Percentiles rank a stretch among this genome's conserved stretches.
Conservation (phyloP, 2,329 filamentous ascomycete species). For the Fusarium neocosmosporiellum region DNA sequence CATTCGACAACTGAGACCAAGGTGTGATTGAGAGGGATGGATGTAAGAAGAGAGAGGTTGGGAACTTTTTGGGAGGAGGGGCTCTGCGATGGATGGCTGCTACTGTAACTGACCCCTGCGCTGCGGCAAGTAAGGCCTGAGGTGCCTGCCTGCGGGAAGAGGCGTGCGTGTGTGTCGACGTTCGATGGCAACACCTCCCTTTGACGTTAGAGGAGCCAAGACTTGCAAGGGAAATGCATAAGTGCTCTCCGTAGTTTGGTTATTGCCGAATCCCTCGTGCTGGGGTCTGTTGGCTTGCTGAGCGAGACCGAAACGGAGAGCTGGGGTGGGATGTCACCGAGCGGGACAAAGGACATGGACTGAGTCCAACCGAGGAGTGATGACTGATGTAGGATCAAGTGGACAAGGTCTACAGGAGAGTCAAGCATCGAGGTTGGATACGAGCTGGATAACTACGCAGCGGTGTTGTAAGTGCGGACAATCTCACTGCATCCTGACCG, state of each 20-base stretch:
- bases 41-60: slow-evolving; percentile 33
- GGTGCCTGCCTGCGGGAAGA: background rate
- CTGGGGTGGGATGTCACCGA: slow-evolving; percentile 19
- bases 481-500: background rate
- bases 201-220: slow-evolving; percentile 12
- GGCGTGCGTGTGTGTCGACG: background rate
- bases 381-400: background rate
- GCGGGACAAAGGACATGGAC: slow-evolving; percentile 19
- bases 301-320: slow-evolving; percentile 2
- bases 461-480: background rate
- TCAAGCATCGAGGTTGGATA: background rate
- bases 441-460: background rate
- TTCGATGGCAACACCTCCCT: slow-evolving; percentile 26
- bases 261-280: slow-evolving; percentile 27
- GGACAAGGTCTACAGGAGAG: slow-evolving; percentile 21
- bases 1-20: slow-evolving; percentile 20
- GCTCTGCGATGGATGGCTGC: slow-evolving; percentile 25
- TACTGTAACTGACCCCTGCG: slow-evolving; percentile 23
- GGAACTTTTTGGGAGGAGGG: slow-evolving; percentile 32
- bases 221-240: background rate
- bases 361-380: background rate
- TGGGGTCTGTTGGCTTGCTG: slow-evolving; percentile 9
- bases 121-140: slow-evolving; percentile 18
- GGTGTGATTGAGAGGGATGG: slow-evolving; percentile 21
- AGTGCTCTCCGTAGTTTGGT: background rate